These are phyloP conservation scores for Pichia eremophila DNA, from an alignment of 805 yeast genomes.

Conservation along the genomic window DNA sequence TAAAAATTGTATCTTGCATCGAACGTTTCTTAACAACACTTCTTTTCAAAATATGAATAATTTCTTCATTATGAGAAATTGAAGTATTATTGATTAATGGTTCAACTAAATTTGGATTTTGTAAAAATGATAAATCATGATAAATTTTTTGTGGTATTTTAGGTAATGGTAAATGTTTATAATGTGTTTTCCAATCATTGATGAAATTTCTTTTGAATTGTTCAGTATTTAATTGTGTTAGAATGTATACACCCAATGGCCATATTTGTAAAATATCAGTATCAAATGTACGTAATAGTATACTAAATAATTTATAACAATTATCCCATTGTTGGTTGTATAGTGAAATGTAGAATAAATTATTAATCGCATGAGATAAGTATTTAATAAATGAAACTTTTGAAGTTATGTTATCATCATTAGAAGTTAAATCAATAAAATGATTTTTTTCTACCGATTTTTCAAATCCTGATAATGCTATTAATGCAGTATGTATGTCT, in stretches of 20 bases:
- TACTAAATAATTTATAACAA: conserved; percentile 44
- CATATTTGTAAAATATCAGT: conserved; percentile 51
- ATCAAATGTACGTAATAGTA: conserved; percentile 37
- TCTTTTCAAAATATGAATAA: not conserved
- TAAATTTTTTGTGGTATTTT: not conserved
- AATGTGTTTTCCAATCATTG: not conserved
- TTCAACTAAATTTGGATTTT: conserved; percentile 1
- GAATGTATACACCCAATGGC: conserved; percentile 54
- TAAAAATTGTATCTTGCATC: conserved; percentile 1
- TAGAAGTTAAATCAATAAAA: not conserved
- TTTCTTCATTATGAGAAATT: not conserved
- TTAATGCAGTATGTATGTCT: not conserved
- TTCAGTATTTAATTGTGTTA: conserved; percentile 23
- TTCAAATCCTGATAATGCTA: not conserved
- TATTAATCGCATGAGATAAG: conserved; percentile 21
- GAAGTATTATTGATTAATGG: not conserved
- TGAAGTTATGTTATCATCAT: not conserved
- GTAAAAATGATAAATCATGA: conserved; percentile 2
- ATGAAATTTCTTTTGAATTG: conserved; percentile 12
- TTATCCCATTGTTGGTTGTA: conserved; percentile 41
- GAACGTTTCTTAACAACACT: not conserved
- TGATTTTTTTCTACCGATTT: not conserved
- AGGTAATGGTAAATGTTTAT: not conserved
- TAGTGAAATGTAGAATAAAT: conserved; percentile 41
- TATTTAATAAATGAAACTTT: conserved; percentile 13